Base-by-base conservation (phyloP, 371 early-diverging fungal species). In the Chytridium lagenaria region DNA sequence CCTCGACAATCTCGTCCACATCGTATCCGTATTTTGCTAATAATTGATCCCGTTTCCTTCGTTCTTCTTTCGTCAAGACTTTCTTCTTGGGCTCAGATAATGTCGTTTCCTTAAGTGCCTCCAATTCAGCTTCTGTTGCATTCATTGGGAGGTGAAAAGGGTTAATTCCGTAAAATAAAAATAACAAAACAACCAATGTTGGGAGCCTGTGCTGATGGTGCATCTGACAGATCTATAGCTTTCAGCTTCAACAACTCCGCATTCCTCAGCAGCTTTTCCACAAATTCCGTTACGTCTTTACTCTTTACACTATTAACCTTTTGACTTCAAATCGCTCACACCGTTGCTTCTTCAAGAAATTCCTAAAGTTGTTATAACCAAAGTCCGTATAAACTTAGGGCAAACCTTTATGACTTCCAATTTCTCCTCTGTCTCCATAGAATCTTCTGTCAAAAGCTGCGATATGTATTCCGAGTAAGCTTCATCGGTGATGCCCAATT, bases 1-100 rank as follows among this genome's bases (percentile, higher is more conserved):
- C 78, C 38, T 87, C 87, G 23, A 81, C 81, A 23, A 71, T 78
- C 26, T 82, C 80, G 59, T 80, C 82, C 7, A 71, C 39, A 19
- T 82, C 82, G 67, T 75, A 82, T 2, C 73, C 82, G 59, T 82
- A 82, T 69, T 73, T 52, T 22, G 69, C 67, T 23, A 81, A 69
- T 10, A 81, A 52, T 67, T 64, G 65, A 36, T 81, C 82, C 44
- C 82, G 57, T 3, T 23, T 65, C 16, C 63, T 67, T 50, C 55
- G 59, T 44, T 81, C 82, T 39, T 77, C 79, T 63, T 73, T 77
- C 2, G 74, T 55, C 37, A 81, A 30, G 3, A 44, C 57, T 36
- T 69, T 66, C 65, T 75, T 71, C 52, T 52, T 44, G 55, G 16
- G 3, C 5, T 49, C 55, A 26, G 33, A 22, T 31, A 28, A 0